phyloP scores from a whole-genome alignment of 257 asterid genomes.

The Solanum raphanifolium region DNA sequence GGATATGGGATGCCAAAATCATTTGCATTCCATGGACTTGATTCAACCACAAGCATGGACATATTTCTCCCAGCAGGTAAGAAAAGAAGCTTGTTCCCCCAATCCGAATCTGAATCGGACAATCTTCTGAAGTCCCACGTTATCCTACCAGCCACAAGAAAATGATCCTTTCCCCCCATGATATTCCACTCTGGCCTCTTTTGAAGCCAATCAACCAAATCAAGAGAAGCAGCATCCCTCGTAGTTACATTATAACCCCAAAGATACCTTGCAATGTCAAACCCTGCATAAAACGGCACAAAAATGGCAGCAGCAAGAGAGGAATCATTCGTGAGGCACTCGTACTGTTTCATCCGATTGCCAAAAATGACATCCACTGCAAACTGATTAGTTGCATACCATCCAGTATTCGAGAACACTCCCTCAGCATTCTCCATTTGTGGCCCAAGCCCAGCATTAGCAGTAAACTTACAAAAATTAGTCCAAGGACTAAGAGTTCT shows the following conservation, averaged over 20 bases:
- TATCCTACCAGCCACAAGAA: conserved; percentile 82
- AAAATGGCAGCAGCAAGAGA: conserved; percentile 44
- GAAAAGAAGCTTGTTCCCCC: conserved; percentile 84
- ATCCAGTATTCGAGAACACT: conserved; percentile 26
- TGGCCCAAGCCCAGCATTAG: conserved; percentile 39
- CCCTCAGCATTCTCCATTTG: conserved; percentile 33
- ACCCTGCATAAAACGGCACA: conserved; percentile 68
- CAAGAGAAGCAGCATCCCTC: conserved; percentile 77
- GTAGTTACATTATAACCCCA: conserved; percentile 66
- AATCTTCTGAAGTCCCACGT: conserved; percentile 88
- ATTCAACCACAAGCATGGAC: conserved; percentile 85
- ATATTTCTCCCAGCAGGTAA: conserved; percentile 69
- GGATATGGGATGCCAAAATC: conserved; percentile 87
- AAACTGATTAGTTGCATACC: conserved; percentile 44
- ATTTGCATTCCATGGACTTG: conserved; percentile 79
- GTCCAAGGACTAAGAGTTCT: conserved; percentile 33
- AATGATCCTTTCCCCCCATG: conserved; percentile 91
- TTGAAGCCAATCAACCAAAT: conserved; percentile 61
- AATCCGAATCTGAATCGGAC: conserved; percentile 42
- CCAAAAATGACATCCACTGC: conserved; percentile 39
- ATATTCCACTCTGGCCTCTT: conserved; percentile 67
- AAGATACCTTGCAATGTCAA: conserved; percentile 68
- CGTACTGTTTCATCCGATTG: conserved; percentile 34
- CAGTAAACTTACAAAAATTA: conserved; percentile 33
- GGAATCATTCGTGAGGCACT: conserved; percentile 35